These are phyloP conservation scores for Phlebiopsis flavidoalba DNA, from an alignment of 768 basidiomycete species.

Conservation along the genomic window DNA sequence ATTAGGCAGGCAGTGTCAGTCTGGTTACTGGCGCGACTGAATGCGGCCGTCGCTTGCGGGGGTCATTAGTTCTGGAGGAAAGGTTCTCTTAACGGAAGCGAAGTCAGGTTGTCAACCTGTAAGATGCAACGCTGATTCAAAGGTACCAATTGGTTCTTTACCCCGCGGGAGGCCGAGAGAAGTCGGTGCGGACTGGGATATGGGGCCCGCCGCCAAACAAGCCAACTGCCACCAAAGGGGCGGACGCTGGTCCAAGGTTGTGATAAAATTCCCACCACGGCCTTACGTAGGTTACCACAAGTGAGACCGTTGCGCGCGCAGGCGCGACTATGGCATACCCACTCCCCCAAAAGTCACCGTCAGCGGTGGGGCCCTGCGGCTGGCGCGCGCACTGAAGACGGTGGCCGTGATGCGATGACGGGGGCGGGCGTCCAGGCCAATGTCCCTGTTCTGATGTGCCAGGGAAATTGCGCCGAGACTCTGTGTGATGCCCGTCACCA, in stretches of 20 bases:
- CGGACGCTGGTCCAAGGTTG: too few species aligned
- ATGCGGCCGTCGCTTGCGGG: background rate
- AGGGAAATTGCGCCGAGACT: background rate
- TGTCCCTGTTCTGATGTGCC: background rate
- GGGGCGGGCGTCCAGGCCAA: background rate
- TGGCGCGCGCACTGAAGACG: too few species aligned
- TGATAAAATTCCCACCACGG: too few species aligned
- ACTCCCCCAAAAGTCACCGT: too few species aligned
- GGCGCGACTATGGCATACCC: too few species aligned
- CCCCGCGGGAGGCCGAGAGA: too few species aligned
- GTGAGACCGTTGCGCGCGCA: too few species aligned
- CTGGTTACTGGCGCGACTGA: background rate
- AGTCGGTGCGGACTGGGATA: too few species aligned
- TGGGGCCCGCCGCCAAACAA: too few species aligned
- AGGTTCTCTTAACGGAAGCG: background rate
- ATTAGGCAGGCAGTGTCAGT: background rate
- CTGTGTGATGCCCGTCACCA: background rate
- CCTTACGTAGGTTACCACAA: too few species aligned
- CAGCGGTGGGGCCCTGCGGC: too few species aligned
- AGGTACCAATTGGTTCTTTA: background rate
- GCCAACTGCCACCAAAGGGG: too few species aligned
- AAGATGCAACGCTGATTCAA: background rate
- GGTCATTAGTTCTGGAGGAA: background rate
- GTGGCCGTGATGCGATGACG: background rate
- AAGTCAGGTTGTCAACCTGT: conserved; percentile 5